Evolutionary conservation across 1,284 basidiomycete genomes (phyloP).

Genomic region (Thecaphora thlaspeos): DNA sequence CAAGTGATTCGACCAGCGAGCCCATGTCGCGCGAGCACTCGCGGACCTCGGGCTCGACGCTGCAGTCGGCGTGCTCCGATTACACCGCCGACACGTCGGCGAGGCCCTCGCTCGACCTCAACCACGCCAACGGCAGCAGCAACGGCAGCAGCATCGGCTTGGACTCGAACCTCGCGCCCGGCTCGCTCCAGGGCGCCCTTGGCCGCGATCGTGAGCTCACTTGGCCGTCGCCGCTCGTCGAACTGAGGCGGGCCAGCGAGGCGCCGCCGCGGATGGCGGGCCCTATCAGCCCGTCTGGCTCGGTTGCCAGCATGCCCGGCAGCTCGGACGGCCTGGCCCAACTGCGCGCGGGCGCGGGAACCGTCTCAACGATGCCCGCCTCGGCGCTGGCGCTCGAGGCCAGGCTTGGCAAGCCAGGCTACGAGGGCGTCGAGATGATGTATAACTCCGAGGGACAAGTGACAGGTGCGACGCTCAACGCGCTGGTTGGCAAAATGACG

Average conservation of each 20-base stretch:
- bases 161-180: no score
- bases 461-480: constrained; percentile 83
- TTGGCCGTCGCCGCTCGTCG: no score
- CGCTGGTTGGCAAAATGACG: constrained; percentile 93
- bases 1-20: constrained; percentile 22
- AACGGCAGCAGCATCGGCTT: background rate
- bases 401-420: constrained; percentile 36
- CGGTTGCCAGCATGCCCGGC: no score
- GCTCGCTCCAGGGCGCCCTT: no score
- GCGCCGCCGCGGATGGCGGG: no score
- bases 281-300: no score
- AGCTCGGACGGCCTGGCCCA: no score
- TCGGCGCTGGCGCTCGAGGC: constrained; percentile 9
- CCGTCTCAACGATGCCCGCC: no score
- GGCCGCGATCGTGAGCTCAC: no score
- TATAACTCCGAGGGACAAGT: constrained; percentile 87
- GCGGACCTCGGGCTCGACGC: constrained; percentile 31
- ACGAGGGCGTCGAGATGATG: constrained; percentile 72
- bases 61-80: constrained; percentile 33
- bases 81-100: constrained; percentile 42
- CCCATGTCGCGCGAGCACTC: constrained; percentile 21
- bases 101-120: constrained; percentile 38
- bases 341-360: no score
- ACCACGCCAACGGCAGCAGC: constrained; percentile 1
- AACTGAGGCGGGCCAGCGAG: no score